phyloP scores from a whole-genome alignment of 805 yeast genomes.

The Suhomyces pyralidae region DNA sequence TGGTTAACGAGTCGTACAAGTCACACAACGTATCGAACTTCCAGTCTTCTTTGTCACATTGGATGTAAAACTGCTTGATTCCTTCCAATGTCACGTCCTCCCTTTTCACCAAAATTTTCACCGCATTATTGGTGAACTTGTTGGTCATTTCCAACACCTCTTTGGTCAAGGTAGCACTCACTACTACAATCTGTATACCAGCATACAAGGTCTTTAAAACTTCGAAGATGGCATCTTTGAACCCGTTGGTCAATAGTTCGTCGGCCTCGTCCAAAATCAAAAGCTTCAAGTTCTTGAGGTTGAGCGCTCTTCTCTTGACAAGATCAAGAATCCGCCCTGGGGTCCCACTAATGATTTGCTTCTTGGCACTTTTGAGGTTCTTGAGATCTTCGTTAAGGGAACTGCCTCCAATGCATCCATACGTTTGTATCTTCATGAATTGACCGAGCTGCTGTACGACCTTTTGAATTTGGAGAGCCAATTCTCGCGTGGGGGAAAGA shows the following conservation, averaged over 20 bases:
- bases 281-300: conserved; percentile 84
- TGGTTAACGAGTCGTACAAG: conserved; percentile 88
- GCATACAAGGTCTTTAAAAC: conserved; percentile 82
- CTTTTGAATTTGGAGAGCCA: conserved; percentile 93
- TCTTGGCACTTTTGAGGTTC: conserved; percentile 71
- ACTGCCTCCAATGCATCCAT: conserved; percentile 98
- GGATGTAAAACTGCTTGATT: conserved; percentile 85
- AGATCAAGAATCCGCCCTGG: conserved; percentile 97
- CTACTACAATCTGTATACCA: conserved; percentile 86
- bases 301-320: conserved; percentile 86
- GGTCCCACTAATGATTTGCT: conserved; percentile 94
- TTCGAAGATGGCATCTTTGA: conserved; percentile 92
- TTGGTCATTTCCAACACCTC: conserved; percentile 90
- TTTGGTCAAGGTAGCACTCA: conserved; percentile 90
- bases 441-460: conserved; percentile 88
- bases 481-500: conserved; percentile 95
- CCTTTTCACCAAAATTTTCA: conserved; percentile 88
- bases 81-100: conserved; percentile 95
- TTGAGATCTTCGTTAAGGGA: conserved; percentile 83
- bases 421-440: conserved; percentile 86
- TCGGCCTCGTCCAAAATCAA: conserved; percentile 93
- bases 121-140: conserved; percentile 91
- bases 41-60: conserved; percentile 90
- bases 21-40: conserved; percentile 94
- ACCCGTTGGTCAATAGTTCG: conserved; percentile 88